phyloP scores from a whole-genome alignment of 1,139 yeast species.

The Debaryomycetaceae sp. region DNA sequence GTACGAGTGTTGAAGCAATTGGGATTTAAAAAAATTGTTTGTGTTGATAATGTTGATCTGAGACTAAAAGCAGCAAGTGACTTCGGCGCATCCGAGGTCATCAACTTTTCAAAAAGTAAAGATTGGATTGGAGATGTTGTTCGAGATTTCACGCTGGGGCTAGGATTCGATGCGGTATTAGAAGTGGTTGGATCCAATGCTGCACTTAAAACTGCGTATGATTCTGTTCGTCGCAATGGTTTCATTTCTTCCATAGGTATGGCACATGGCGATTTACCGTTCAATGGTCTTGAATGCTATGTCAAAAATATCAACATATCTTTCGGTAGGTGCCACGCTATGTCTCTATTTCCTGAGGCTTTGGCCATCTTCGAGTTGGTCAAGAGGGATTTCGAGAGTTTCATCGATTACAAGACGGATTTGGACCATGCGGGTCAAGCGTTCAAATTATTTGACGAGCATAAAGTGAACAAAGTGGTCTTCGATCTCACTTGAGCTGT shows the following conservation, averaged over 20 bases:
- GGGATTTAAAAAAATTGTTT: conserved; percentile 46
- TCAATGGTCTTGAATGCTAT: conserved; percentile 57
- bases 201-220: conserved; percentile 51
- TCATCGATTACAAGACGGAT: conserved; percentile 45
- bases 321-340: conserved; percentile 64
- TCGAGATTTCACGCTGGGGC: conserved; percentile 25
- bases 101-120: conserved; percentile 39
- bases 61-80: conserved; percentile 43
- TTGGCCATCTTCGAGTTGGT: conserved; percentile 44
- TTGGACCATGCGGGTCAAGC: conserved; percentile 46
- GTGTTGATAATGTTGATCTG: conserved; percentile 49
- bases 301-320: conserved; percentile 55
- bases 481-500: conserved; percentile 24
- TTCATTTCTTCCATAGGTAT: conserved; percentile 59
- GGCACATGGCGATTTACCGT: conserved; percentile 58
- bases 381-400: conserved; percentile 41
- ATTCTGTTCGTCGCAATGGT: conserved; percentile 56
- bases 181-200: conserved; percentile 56
- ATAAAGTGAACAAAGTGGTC: conserved; percentile 54
- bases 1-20: conserved; percentile 42
- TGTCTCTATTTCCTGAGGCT: conserved; percentile 55
- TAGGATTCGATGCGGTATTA: conserved; percentile 55
- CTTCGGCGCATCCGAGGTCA: conserved; percentile 41
- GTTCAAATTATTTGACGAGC: conserved; percentile 50
- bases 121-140: conserved; percentile 23